Base-by-base conservation (phyloP, 768 basidiomycete genomes). In the Gymnopilus dilepis region DNA sequence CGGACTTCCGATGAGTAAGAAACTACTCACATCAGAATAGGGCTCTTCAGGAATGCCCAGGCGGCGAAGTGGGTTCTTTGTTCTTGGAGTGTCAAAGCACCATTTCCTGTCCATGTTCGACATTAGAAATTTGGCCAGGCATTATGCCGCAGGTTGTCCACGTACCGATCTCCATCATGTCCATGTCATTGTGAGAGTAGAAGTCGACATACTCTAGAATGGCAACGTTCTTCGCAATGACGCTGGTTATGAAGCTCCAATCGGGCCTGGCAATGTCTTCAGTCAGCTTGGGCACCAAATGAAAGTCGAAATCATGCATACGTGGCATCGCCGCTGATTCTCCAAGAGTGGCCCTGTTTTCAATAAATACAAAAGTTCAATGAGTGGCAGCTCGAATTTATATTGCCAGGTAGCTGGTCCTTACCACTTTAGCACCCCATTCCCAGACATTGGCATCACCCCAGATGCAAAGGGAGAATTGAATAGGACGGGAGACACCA, bases 41-140 rank as follows among this genome's bases (percentile, higher is more conserved):
- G 84, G 56, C 82, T 84, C 69, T 85, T 85, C 65, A 85, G 71
- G 67, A 84, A 82, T 13, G 73, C 74, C 84, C 84, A 86, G 22
- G 77, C 81, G 21, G 84, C 82, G 59, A 86, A 85, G 71, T 86
- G 84, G 17, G 82, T 83, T 9, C 83, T 77, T 45, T 84, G 75
- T 63, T 86, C 84, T 62, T 79, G 68, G 17, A 81, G 71, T 2
- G 82, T 84, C 33, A 84, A 68, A 43, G 71, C 73, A 7, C 84
- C 84, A 60, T 86, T 86, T 24, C 84, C 80, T 75, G 6, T 17
- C 12, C 5, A 11, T 26, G 4, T 13, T 26, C 26, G 22, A 28
- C 21, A 4, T 37, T 28, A 7, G 17, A 45, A 9, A 22, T 31
- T 67, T 51, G 11, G 37, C 34, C 26, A 19, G 43, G 21, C 13